Evolutionary conservation across 805 yeast species (phyloP).

Genomic region (Ogataea trehaloabstinens): DNA sequence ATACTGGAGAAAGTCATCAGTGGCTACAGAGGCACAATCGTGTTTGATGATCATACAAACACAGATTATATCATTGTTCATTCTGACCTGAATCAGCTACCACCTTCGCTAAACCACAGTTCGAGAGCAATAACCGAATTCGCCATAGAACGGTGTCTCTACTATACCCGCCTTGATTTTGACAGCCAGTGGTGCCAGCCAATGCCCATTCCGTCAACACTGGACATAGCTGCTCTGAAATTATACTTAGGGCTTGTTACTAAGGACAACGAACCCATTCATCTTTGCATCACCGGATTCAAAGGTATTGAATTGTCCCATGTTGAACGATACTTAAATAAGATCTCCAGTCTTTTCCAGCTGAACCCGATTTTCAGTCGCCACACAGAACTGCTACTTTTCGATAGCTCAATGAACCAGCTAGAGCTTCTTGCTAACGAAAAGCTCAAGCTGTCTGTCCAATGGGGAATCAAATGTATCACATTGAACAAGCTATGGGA

Average conservation of each 20-base stretch:
- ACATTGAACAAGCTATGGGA: conserved; percentile 13
- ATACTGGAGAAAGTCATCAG: conserved; percentile 23
- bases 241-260: not conserved
- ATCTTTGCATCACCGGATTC: conserved; percentile 30
- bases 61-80: conserved; percentile 20
- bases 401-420: conserved; percentile 31
- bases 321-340: conserved; percentile 47
- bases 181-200: conserved; percentile 28
- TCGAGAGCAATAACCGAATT: conserved; percentile 24
- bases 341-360: conserved; percentile 43
- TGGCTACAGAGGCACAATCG: conserved; percentile 23
- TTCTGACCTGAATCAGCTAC: conserved; percentile 10
- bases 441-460: conserved; percentile 24
- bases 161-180: conserved; percentile 14
- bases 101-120: not conserved
- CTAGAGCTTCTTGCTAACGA: conserved; percentile 13
- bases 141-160: conserved; percentile 31
- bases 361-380: conserved; percentile 49
- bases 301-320: conserved; percentile 31
- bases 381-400: conserved; percentile 53
- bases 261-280: conserved; percentile 3
- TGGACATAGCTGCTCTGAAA: conserved; percentile 1
- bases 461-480: conserved; percentile 23
- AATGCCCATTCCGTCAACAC: conserved; percentile 4
- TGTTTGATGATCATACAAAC: not conserved